These are phyloP conservation scores for Barnettozyma californica DNA, from an alignment of 805 yeast species.

Conservation along the genomic window DNA sequence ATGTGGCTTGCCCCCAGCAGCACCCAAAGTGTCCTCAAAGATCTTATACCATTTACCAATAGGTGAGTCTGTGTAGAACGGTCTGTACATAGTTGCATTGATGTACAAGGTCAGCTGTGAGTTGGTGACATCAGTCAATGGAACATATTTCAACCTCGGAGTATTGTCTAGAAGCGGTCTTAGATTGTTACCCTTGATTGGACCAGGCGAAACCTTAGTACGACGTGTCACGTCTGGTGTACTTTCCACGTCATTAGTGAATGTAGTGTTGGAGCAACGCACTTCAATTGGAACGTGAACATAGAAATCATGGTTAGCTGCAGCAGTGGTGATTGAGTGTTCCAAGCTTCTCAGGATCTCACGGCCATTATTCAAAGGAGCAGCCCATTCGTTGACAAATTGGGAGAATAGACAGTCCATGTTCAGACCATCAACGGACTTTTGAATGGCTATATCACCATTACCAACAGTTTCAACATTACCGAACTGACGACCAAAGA, in stretches of 20 bases:
- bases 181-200: slow-evolving; percentile 76
- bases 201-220: slow-evolving; percentile 57
- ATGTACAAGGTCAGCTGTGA: slow-evolving; percentile 79
- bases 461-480: slow-evolving; percentile 54
- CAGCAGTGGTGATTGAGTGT: slow-evolving; percentile 56
- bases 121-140: slow-evolving; percentile 44
- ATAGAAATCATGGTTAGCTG: slow-evolving; percentile 54
- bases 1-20: slow-evolving; percentile 90
- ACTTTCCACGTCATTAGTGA: slow-evolving; percentile 23
- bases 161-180: slow-evolving; percentile 82
- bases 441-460: slow-evolving; percentile 66
- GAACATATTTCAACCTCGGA: slow-evolving; percentile 57
- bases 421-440: slow-evolving; percentile 80
- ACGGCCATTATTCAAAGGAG: slow-evolving; percentile 77
- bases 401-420: slow-evolving; percentile 96
- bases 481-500: slow-evolving; percentile 82
- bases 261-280: slow-evolving; percentile 82
- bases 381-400: slow-evolving; percentile 96
- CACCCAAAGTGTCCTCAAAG: slow-evolving; percentile 75
- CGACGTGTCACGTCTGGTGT: slow-evolving; percentile 47
- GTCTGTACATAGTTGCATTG: slow-evolving; percentile 94
- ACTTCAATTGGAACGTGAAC: slow-evolving; percentile 96
- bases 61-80: slow-evolving; percentile 73
- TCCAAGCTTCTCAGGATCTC: slow-evolving; percentile 62
- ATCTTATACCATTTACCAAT: slow-evolving; percentile 73